Evolutionary conservation across 345 rosid genomes (phyloP), one percentile per base, ranked within the genome.

Genomic region (Salix caprea): DNA sequence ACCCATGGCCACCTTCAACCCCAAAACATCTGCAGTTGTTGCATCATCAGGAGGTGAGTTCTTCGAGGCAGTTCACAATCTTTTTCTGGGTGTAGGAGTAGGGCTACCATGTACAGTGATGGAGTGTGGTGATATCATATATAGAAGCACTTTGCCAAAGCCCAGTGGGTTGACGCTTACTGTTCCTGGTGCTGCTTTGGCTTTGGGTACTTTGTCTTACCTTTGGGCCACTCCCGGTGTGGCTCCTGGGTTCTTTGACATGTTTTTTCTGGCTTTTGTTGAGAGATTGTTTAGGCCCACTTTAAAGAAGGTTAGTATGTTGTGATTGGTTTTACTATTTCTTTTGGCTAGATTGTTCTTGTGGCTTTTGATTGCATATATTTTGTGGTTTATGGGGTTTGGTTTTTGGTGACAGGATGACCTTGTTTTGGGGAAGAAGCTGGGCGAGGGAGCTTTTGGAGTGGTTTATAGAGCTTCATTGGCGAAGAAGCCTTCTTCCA

Each of bases 151-250:
- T 48, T 86, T 96, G 74, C 99, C 99, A 10, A 96, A 93, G 78
- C 78, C 97, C 12, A 82, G 71, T 69, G 98, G 91, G 28, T 76
- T 96, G 48, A 91, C 96, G 30, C 72, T 93, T 46, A 93, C 99
- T 30, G 86, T 85, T 8, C 98, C 97, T 48, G 99, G 99, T 42
- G 93, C 87, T 2, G 88, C 81, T 32, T 85, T 93, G 84, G 99
- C 98, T 79, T 86, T 91, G 44, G 88, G 89, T 74, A 85, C 91
- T 82, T 71, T 96, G 19, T 96, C 98, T 50, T 96, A 96, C 81
- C 97, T 96, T 1, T 91, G 99, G 99, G 98, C 97, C 1, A 96
- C 99, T 42, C 99, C 98, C 69, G 99, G 99, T 12, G 99, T 96
- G 5, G 97, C 99, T 82, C 99, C 99, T 73, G 99, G 96, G 32